Conservation (phyloP, 2,329 filamentous ascomycete genomes). For the Diaporthe batatas region DNA sequence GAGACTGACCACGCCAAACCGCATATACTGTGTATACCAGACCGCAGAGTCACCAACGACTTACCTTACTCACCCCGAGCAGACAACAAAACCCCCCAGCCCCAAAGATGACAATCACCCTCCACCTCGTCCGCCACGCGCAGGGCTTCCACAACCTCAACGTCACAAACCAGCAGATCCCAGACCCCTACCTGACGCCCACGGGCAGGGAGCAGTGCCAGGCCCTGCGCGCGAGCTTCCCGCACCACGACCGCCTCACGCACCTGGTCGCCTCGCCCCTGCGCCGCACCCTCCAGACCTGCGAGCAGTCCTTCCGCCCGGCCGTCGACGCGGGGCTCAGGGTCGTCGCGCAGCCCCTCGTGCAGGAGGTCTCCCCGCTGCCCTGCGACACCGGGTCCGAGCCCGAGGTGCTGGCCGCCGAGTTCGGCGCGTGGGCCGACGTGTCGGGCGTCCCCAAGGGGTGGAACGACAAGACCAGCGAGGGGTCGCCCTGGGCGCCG, state of each 20-base stretch:
- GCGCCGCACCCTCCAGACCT: slow-evolving; percentile 84
- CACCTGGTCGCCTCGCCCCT: slow-evolving; percentile 84
- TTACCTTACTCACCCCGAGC: not conserved
- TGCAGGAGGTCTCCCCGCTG: slow-evolving; percentile 82
- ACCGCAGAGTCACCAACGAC: not conserved
- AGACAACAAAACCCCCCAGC: not conserved
- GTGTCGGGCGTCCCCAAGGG: slow-evolving; percentile 69
- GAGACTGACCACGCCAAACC: not conserved
- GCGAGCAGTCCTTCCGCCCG: slow-evolving; percentile 75
- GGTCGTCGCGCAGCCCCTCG: slow-evolving; percentile 77
- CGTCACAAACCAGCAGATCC: slow-evolving; percentile 76
- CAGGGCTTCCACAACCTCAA: slow-evolving; percentile 86
- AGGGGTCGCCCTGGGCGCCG: slow-evolving; percentile 60
- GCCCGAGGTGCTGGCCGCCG: slow-evolving; percentile 64
- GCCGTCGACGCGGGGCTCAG: slow-evolving; percentile 59
- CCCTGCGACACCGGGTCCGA: slow-evolving; percentile 82
- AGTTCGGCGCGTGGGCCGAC: slow-evolving; percentile 76
- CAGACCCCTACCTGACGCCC: slow-evolving; percentile 83
- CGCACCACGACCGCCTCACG: slow-evolving; percentile 73
- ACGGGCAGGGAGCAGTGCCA: slow-evolving; percentile 83
- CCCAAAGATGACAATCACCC: slow-evolving; percentile 62
- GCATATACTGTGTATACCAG: not conserved
- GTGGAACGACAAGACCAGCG: slow-evolving; percentile 77
- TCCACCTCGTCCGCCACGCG: slow-evolving; percentile 80
- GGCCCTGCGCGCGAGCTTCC: slow-evolving; percentile 72